Evolutionary conservation across 352 stramenopile species (phyloP).

Genomic region (Discostella stelligera): DNA sequence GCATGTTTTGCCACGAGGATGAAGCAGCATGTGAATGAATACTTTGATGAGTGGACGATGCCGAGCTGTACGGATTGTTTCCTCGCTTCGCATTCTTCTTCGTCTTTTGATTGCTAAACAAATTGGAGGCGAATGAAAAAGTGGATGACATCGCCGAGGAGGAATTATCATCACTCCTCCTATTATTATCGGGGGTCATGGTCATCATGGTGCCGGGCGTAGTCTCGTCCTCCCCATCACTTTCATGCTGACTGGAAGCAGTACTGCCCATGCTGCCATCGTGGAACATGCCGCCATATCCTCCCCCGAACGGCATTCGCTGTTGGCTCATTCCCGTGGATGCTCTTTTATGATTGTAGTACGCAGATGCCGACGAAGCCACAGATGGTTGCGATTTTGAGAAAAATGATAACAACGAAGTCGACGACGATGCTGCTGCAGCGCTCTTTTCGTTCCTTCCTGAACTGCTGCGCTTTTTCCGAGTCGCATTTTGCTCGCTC

Average conservation of each 20-base stretch:
- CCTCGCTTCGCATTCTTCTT: background rate
- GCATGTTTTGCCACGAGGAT: background rate
- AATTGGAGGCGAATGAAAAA: background rate
- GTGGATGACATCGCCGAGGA: background rate
- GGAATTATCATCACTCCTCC: background rate
- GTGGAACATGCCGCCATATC: constrained; percentile 40
- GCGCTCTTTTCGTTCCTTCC: background rate
- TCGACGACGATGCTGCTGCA: background rate
- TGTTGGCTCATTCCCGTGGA: background rate
- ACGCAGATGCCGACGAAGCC: background rate
- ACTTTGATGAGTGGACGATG: background rate
- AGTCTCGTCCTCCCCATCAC: constrained; percentile 4
- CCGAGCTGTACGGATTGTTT: background rate
- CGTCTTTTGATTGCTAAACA: background rate
- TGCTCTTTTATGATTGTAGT: background rate
- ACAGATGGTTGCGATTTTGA: too few relatives aligned
- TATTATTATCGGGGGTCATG: background rate
- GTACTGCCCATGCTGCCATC: background rate
- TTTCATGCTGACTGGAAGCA: background rate
- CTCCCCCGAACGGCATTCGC: constrained; percentile 23
- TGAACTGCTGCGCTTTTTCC: background rate
- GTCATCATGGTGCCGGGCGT: background rate
- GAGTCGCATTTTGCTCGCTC: background rate
- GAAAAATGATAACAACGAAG: too few relatives aligned
- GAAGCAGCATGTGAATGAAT: background rate